Conservation (phyloP, 2,329 filamentous ascomycete species). For the Diaporthe velutina region DNA sequence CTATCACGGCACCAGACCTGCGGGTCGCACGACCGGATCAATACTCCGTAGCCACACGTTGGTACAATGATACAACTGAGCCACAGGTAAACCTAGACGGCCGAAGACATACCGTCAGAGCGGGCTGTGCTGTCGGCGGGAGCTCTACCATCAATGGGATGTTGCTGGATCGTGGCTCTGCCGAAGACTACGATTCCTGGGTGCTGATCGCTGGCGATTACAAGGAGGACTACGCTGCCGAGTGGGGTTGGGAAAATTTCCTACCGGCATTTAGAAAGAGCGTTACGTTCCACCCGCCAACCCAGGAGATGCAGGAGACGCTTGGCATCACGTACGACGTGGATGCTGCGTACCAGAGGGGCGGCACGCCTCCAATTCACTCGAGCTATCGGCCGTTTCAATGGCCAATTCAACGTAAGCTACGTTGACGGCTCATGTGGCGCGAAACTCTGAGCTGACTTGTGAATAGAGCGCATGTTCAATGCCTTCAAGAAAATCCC, state of each 20-base stretch:
- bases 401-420: slow-evolving; percentile 31
- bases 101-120: slow-evolving; percentile 15
- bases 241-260: slow-evolving; percentile 16
- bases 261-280: slow-evolving; percentile 26
- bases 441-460: background rate
- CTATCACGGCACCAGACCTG: slow-evolving; percentile 6
- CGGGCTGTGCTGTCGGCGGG: slow-evolving; percentile 19
- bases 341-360: slow-evolving; percentile 28
- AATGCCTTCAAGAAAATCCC: slow-evolving; percentile 25
- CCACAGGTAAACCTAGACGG: slow-evolving; percentile 14
- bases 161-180: slow-evolving; percentile 22
- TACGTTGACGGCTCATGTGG: background rate
- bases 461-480: slow-evolving; percentile 6
- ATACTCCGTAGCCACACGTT: slow-evolving; percentile 13
- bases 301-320: slow-evolving; percentile 2
- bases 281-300: slow-evolving; percentile 23
- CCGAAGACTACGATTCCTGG: slow-evolving; percentile 28
- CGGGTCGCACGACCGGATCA: slow-evolving; percentile 1
- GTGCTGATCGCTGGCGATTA: slow-evolving; percentile 15
- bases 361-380: slow-evolving; percentile 23
- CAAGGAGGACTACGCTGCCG: slow-evolving; percentile 11
- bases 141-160: slow-evolving; percentile 30
- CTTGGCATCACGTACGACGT: slow-evolving; percentile 31
- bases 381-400: slow-evolving; percentile 35
- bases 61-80: slow-evolving; percentile 26